phyloP scores from a whole-genome alignment of 2,329 filamentous ascomycete genomes.

The Zelopaecilomyces penicillatus region DNA sequence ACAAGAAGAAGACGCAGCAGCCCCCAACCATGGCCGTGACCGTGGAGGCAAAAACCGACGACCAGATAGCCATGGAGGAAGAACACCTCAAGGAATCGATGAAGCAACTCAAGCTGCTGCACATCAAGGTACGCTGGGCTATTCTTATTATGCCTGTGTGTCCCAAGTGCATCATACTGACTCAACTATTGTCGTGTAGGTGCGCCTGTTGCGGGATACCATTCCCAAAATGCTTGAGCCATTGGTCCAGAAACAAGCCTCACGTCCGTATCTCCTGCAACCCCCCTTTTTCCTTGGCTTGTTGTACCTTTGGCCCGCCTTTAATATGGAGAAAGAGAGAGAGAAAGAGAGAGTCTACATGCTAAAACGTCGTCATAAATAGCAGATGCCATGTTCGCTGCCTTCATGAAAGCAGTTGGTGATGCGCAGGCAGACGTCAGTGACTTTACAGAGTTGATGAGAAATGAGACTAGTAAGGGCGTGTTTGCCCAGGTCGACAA shows the following conservation, averaged over 20 bases:
- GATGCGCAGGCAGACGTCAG: constrained; percentile 42
- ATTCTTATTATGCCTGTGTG: constrained; percentile 3
- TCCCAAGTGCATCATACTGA: constrained; percentile 12
- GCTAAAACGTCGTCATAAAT: constrained; percentile 2
- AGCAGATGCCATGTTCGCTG: constrained; percentile 44
- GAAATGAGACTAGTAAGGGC: constrained; percentile 37
- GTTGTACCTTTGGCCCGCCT: too few relatives aligned
- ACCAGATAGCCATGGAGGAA: constrained; percentile 36
- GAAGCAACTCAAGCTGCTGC: constrained; percentile 44
- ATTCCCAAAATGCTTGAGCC: constrained; percentile 37
- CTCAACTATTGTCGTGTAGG: constrained; percentile 15
- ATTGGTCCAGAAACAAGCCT: constrained; percentile 39
- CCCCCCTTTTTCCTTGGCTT: neutral
- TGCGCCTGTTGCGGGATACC: constrained; percentile 26
- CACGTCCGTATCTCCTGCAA: constrained; percentile 34
- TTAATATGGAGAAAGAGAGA: too few relatives aligned
- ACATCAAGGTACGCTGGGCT: constrained; percentile 38
- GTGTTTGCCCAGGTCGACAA: constrained; percentile 44
- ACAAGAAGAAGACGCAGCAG: too few relatives aligned
- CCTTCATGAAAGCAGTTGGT: constrained; percentile 39
- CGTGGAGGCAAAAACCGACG: constrained; percentile 14
- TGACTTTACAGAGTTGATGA: constrained; percentile 40
- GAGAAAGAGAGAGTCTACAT: too few relatives aligned
- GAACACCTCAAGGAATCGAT: constrained; percentile 41
- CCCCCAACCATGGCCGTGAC: constrained; percentile 1